phyloP scores from a whole-genome alignment of 371 early-diverging fungal species.

The Haplosporangium sp. region DNA sequence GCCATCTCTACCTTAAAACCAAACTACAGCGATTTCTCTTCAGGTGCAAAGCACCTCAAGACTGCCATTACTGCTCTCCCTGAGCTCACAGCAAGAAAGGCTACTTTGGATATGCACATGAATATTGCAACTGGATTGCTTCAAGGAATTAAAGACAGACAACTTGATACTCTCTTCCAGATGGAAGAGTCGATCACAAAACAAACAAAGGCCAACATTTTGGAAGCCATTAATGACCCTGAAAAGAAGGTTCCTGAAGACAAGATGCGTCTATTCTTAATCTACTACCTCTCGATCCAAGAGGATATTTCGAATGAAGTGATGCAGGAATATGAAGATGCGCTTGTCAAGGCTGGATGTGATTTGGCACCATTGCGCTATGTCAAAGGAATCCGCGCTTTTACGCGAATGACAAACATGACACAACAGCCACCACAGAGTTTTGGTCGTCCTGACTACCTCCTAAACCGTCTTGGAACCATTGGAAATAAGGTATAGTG shows the following conservation, averaged over 20 bases:
- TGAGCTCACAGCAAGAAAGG: conserved; percentile 95
- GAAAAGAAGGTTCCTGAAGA: conserved; percentile 86
- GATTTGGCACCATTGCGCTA: conserved; percentile 81
- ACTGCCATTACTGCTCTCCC: conserved; percentile 94
- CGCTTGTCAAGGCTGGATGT: conserved; percentile 81
- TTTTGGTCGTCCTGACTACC: conserved; percentile 67
- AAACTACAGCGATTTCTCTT: conserved; percentile 66
- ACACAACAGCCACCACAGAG: conserved; percentile 62
- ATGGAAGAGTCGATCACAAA: conserved; percentile 90
- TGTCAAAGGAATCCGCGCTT: conserved; percentile 83
- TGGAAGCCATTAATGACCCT: conserved; percentile 85
- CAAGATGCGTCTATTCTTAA: conserved; percentile 91
- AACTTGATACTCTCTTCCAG: conserved; percentile 95
- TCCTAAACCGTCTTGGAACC: conserved; percentile 79
- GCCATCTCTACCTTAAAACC: background rate
- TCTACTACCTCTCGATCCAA: conserved; percentile 82
- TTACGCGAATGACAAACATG: conserved; percentile 76
- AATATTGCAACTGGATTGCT: conserved; percentile 96
- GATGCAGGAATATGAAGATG: conserved; percentile 85
- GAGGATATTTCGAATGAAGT: conserved; percentile 85
- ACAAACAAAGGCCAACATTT: conserved; percentile 80
- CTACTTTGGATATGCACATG: conserved; percentile 98
- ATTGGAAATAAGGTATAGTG: conserved; percentile 84
- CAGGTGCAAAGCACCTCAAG: conserved; percentile 89
- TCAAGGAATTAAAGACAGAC: conserved; percentile 92